These are phyloP conservation scores for Nannochloris sp. DNA, from an alignment of 139 green algal species.

Conservation along the genomic window DNA sequence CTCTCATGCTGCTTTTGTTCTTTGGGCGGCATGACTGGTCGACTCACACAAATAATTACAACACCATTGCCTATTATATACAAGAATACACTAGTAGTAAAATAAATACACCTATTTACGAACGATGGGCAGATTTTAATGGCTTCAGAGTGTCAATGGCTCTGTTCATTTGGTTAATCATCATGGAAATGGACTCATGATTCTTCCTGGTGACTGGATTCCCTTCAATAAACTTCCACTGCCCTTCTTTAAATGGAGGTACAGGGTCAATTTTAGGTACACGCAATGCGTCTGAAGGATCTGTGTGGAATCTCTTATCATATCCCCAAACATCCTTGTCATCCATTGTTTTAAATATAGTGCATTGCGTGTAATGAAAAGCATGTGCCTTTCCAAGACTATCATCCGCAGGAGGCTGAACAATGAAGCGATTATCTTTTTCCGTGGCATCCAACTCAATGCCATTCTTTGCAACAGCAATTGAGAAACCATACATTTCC, in stretches of 20 bases:
- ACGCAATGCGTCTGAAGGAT: constrained; percentile 27
- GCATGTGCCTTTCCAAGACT: constrained; percentile 53
- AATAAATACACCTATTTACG: not conserved
- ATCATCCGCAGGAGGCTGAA: constrained; percentile 75
- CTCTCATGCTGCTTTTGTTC: no score
- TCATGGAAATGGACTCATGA: constrained; percentile 37
- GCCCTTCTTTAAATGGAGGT: constrained; percentile 21
- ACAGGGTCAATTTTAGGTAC: constrained; percentile 47
- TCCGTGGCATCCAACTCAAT: constrained; percentile 34
- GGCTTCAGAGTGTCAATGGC: constrained; percentile 17
- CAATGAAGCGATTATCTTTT: constrained; percentile 50
- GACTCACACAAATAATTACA: no score
- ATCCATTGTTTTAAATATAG: constrained; percentile 34
- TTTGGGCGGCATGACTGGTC: no score
- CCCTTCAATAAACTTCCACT: constrained; percentile 52
- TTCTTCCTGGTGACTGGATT: constrained; percentile 37
- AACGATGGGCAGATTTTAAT: not conserved
- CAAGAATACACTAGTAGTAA: no score
- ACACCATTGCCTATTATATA: no score
- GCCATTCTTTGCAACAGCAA: constrained; percentile 27
- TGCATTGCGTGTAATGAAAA: constrained; percentile 75
- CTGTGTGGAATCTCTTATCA: constrained; percentile 61
- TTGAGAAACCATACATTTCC: constrained; percentile 83
- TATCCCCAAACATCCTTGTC: constrained; percentile 64
- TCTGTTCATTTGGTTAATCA: constrained; percentile 58